Percentiles rank a stretch among this genome's conserved stretches.
These are phyloP conservation scores for Trichosporon sp. DNA, from an alignment of 1,284 basidiomycete genomes.

Conservation along the genomic window DNA sequence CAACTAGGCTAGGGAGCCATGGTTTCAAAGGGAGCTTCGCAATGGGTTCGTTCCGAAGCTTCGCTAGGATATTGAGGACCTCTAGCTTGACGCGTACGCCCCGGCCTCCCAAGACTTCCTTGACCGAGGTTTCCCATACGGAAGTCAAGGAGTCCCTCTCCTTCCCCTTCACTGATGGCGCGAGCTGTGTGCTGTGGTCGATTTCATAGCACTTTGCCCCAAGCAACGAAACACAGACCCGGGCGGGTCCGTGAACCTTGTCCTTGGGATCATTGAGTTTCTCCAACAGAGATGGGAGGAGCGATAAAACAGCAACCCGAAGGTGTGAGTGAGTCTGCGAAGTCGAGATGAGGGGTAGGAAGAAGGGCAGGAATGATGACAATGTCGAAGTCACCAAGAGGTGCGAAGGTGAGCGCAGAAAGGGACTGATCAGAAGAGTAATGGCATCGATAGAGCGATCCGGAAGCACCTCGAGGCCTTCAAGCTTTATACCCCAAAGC, in stretches of 20 bases:
- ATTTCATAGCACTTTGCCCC: slow-evolving; percentile 41
- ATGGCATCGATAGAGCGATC: slow-evolving; percentile 47
- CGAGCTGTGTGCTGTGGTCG: slow-evolving; percentile 24
- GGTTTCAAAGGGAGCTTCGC: slow-evolving; percentile 78
- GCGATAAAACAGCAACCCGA: slow-evolving; percentile 39
- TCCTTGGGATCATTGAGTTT: slow-evolving; percentile 55
- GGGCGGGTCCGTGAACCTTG: slow-evolving; percentile 42
- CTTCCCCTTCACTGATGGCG: slow-evolving; percentile 62
- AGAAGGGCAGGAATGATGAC: slow-evolving; percentile 48
- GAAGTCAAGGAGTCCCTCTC: slow-evolving; percentile 72
- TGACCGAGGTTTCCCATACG: slow-evolving; percentile 74
- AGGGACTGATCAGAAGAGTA: slow-evolving; percentile 43
- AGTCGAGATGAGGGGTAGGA: slow-evolving; percentile 45
- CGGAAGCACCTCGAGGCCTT: slow-evolving; percentile 43
- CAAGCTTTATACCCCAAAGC: slow-evolving; percentile 50
- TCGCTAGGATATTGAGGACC: slow-evolving; percentile 46
- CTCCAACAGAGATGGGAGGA: slow-evolving; percentile 49
- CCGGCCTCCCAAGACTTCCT: slow-evolving; percentile 73
- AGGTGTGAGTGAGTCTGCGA: slow-evolving; percentile 30
- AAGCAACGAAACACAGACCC: slow-evolving; percentile 38
- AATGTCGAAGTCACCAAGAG: slow-evolving; percentile 47
- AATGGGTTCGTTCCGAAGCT: slow-evolving; percentile 73
- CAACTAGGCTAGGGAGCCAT: slow-evolving; percentile 78
- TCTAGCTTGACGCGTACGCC: slow-evolving; percentile 67
- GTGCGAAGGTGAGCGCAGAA: slow-evolving; percentile 45